Base-by-base conservation (phyloP, 1,284 basidiomycete genomes). In the Cryptococcus floricola region DNA sequence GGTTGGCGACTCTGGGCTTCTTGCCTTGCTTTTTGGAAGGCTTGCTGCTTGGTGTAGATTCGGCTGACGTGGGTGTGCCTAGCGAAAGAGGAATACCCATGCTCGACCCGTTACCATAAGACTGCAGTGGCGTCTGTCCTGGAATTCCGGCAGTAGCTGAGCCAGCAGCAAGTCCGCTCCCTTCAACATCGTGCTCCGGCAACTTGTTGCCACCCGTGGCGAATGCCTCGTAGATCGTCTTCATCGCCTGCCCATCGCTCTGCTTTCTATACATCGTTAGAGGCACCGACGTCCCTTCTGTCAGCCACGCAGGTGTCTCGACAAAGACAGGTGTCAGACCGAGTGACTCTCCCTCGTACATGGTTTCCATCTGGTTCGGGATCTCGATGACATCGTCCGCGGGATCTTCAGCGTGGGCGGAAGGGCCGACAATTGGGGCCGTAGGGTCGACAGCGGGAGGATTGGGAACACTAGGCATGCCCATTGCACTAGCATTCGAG, bases 241-340 rank as follows among this genome's bases (percentile, higher is more conserved):
- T 53, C 34, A 67, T 50, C 2, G 67, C 59, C 5, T 59, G 39
- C 8, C 63, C 68, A 42, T 72, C 70, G 25, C 57, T 59, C 38
- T 60, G 63, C 47, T 69, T 68, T 31, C 69, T 64, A 53, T 68
- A 67, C 49, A 66, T 63, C 12, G 65, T 50, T 25, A 67, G 50
- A n/a, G 62, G 53, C 2, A 54, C 56, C 14, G 60, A 56, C 2
- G 58, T 65, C 6, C 57, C 57, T 37, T 71, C 66, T 0, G 61
- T 67, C 28, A 67, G 53, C 69, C 69, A 71, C 2, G 66, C 61
- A 4, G 66, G 65, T 9, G 65, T 63, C 9, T 71, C 68, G 14
- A 61, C 62, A 48, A 66, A 68, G 28, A 65, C 52, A 2, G 69
- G 67, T 0, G 63, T 65, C 52, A 65, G 53, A 12, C 51, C 56